These are phyloP conservation scores for Arachis stenosperma DNA, from an alignment of 306 rosid species.

Conservation along the genomic window DNA sequence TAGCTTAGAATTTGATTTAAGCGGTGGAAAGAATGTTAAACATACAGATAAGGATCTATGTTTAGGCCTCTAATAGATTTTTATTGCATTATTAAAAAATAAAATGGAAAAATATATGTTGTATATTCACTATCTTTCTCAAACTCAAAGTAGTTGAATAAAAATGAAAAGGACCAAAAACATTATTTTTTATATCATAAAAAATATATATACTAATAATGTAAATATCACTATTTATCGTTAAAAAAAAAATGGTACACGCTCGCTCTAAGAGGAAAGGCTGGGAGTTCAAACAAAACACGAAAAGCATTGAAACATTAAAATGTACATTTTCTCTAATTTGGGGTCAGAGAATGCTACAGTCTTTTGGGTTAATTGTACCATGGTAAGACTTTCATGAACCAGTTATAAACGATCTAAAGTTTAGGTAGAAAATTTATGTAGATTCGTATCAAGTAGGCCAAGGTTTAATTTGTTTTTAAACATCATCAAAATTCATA, in stretches of 20 bases:
- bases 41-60: not conserved
- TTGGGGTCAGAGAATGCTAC: slow-evolving; percentile 11
- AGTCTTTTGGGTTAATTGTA: not conserved
- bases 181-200: no score
- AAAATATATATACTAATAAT: no score
- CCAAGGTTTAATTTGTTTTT: no score
- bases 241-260: not conserved
- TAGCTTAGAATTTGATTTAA: not conserved
- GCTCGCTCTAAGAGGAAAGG: not conserved
- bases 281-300: slow-evolving; percentile 19
- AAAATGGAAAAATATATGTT: not conserved
- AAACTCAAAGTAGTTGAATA: no score
- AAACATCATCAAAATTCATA: no score
- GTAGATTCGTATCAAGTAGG: no score
- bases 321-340: slow-evolving; percentile 29
- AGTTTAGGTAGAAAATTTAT: no score
- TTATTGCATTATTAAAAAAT: slow-evolving; percentile 18
- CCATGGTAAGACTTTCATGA: slow-evolving; percentile 14
- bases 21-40: slow-evolving; percentile 21
- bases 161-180: no score
- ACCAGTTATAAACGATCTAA: not conserved
- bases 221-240: no score
- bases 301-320: slow-evolving; percentile 19
- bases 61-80: not conserved
- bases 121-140: no score